Evolutionary conservation across 805 yeast genomes (phyloP).

Genomic region (Zygotorulaspora florentina): DNA sequence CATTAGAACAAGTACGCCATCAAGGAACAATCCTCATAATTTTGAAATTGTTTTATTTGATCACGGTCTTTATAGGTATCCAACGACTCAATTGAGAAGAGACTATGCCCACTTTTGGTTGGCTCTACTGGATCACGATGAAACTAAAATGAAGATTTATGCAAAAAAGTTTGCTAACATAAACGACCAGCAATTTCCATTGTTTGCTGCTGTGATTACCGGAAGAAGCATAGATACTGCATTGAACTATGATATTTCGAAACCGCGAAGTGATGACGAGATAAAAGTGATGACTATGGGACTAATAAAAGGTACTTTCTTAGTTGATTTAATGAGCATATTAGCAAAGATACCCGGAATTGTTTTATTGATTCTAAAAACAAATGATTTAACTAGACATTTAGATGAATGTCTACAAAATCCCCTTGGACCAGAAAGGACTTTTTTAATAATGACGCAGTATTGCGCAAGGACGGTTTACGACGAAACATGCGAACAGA

Average conservation of each 20-base stretch:
- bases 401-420: constrained; percentile 78
- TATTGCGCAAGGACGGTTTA: constrained; percentile 83
- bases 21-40: constrained; percentile 49
- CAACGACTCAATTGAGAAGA: constrained; percentile 69
- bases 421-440: constrained; percentile 82
- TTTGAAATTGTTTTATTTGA: constrained; percentile 91
- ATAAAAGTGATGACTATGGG: constrained; percentile 61
- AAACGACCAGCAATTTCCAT: constrained; percentile 67
- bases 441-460: constrained; percentile 82
- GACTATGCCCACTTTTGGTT: constrained; percentile 92
- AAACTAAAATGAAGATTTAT: constrained; percentile 60
- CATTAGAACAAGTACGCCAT: constrained; percentile 46
- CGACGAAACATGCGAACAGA: constrained; percentile 52
- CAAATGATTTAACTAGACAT: constrained; percentile 88
- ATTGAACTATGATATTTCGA: constrained; percentile 54
- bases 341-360: constrained; percentile 78
- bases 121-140: constrained; percentile 70
- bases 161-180: constrained; percentile 79
- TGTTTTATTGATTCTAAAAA: constrained; percentile 80
- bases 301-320: constrained; percentile 55
- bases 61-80: constrained; percentile 88
- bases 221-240: constrained; percentile 86
- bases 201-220: constrained; percentile 90
- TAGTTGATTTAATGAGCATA: constrained; percentile 74
- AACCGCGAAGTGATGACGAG: constrained; percentile 57